These are phyloP conservation scores for Apiotrichum gracile DNA, from an alignment of 1,284 basidiomycete species.

Conservation along the genomic window DNA sequence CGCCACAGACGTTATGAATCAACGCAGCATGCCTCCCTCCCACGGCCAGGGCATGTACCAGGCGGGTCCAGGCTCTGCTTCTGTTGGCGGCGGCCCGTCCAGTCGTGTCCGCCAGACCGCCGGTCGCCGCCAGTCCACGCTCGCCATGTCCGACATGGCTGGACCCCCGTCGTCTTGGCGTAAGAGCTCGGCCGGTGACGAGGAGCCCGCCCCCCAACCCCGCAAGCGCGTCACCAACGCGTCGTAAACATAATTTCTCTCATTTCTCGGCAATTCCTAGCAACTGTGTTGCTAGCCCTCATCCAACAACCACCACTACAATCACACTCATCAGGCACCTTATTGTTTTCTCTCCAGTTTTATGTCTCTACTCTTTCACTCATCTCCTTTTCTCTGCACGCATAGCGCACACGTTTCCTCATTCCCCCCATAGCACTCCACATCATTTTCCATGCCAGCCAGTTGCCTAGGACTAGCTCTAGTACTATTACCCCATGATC, in stretches of 20 bases:
- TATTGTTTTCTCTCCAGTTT: background rate
- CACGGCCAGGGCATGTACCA: slow-evolving; percentile 1
- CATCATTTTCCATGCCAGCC: too few relatives aligned
- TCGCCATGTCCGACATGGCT: slow-evolving; percentile 9
- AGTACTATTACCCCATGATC: too few relatives aligned
- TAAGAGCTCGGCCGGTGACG: background rate
- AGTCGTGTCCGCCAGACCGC: background rate
- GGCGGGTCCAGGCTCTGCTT: background rate
- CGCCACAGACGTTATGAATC: background rate
- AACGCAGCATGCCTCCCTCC: too few relatives aligned
- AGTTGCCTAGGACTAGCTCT: too few relatives aligned
- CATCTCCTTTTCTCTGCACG: background rate
- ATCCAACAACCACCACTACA: background rate
- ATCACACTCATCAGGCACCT: background rate
- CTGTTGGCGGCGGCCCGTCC: background rate
- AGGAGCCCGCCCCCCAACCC: slow-evolving; percentile 7
- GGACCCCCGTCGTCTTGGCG: slow-evolving; percentile 12
- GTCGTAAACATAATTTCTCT: background rate
- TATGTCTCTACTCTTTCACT: background rate
- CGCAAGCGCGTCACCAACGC: slow-evolving; percentile 15
- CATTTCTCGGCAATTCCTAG: background rate
- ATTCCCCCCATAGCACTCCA: background rate
- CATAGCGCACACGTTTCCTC: background rate
- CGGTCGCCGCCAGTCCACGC: slow-evolving; percentile 2
- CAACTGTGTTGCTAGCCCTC: background rate